Evolutionary conservation across 495 filamentous ascomycete genomes (phyloP).

Genomic region (Tuber melanosporum): DNA sequence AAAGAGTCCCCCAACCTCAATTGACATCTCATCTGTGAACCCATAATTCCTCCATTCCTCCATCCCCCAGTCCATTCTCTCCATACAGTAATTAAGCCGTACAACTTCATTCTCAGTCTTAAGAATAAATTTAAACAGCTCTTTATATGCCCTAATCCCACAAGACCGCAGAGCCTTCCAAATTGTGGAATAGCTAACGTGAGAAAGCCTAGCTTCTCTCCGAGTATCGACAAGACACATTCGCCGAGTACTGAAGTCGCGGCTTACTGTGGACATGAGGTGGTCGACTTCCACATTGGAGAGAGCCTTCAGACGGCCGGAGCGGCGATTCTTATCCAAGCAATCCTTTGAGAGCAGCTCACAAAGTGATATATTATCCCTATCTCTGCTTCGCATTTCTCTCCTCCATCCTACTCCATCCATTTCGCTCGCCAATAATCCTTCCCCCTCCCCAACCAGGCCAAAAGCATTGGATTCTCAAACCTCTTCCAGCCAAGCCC

Average conservation of each 20-base stretch:
- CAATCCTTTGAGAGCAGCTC: too few species aligned
- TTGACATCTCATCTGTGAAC: constrained; percentile 8
- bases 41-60: constrained; percentile 9
- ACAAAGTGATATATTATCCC: too few species aligned
- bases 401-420: too few species aligned
- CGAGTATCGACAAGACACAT: neutral
- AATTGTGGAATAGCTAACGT: neutral
- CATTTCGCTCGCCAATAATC: too few species aligned
- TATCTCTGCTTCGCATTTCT: too few species aligned
- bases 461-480: too few species aligned
- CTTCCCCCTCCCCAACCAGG: neutral
- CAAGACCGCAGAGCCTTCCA: neutral
- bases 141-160: constrained; percentile 4
- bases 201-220: neutral
- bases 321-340: neutral
- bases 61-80: neutral
- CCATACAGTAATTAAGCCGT: neutral
- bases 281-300: neutral
- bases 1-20: neutral
- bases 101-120: neutral
- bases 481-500: too few species aligned
- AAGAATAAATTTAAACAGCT: constrained; percentile 9
- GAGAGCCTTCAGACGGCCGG: neutral
- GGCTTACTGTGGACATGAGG: neutral
- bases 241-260: neutral